phyloP scores from a whole-genome alignment of 2,329 filamentous ascomycete species.

The Elsinoe fawcettii region DNA sequence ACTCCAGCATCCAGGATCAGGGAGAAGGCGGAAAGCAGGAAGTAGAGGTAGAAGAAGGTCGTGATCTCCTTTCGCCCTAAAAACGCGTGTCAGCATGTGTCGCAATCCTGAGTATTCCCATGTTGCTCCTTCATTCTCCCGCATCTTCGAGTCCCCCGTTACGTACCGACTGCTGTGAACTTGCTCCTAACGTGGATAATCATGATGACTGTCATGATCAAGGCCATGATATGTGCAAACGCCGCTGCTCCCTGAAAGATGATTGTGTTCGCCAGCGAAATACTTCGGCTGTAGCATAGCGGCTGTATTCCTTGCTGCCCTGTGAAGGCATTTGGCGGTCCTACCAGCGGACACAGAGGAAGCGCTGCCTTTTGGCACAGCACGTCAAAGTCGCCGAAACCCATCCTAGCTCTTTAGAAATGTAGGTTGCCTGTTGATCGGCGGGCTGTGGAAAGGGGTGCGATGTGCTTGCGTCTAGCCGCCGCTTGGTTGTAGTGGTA shows the following conservation, averaged over 20 bases:
- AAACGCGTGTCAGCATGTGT: neutral
- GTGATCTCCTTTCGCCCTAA: constrained; percentile 63
- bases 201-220: constrained; percentile 95
- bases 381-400: constrained; percentile 81
- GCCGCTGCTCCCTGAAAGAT: constrained; percentile 92
- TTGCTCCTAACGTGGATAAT: constrained; percentile 94
- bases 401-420: constrained; percentile 50
- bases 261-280: constrained; percentile 95
- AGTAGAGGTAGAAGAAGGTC: constrained; percentile 95
- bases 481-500: neutral
- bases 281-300: constrained; percentile 86
- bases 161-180: constrained; percentile 90
- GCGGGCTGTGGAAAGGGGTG: constrained; percentile 8
- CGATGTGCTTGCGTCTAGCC: constrained; percentile 2
- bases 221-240: constrained; percentile 82
- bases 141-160: constrained; percentile 9
- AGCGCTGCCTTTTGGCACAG: constrained; percentile 81
- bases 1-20: constrained; percentile 90
- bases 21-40: constrained; percentile 80
- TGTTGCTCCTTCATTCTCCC: neutral
- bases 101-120: neutral
- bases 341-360: constrained; percentile 80
- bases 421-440: neutral
- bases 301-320: constrained; percentile 64
- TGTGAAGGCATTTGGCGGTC: constrained; percentile 61